Evolutionary conservation across 805 yeast genomes (phyloP).

Genomic region (Scheffersomyces stipitis): DNA sequence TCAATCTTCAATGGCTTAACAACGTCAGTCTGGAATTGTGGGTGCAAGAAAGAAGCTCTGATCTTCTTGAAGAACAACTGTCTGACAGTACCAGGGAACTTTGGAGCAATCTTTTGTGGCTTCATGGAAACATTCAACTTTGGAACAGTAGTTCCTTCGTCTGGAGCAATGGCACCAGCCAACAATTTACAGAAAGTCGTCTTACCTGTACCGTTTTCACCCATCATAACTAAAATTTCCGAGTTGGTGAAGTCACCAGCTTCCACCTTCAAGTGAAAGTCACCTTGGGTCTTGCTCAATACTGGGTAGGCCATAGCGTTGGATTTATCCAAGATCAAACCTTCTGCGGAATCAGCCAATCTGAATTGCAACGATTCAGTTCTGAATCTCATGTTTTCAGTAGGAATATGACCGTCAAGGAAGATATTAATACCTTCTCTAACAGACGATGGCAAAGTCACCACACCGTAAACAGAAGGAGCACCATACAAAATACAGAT

Average conservation of each 20-base stretch:
- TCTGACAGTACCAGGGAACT: constrained; percentile 97
- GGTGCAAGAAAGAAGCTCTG: constrained; percentile 88
- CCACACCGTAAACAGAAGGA: constrained; percentile 98
- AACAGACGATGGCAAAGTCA: constrained; percentile 92
- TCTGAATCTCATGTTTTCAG: constrained; percentile 97
- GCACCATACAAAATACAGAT: constrained; percentile 97
- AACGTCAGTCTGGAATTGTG: constrained; percentile 98
- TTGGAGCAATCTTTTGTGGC: constrained; percentile 99
- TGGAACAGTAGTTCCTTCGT: constrained; percentile 76
- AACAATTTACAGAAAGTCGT: constrained; percentile 94
- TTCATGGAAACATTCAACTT: constrained; percentile 93
- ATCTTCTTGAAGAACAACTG: constrained; percentile 96
- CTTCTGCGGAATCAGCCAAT: constrained; percentile 85
- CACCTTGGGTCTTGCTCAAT: constrained; percentile 93
- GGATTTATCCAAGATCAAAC: constrained; percentile 71
- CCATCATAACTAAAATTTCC: constrained; percentile 98
- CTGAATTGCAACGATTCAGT: constrained; percentile 93
- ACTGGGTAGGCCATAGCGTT: constrained; percentile 75
- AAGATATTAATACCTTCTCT: constrained; percentile 99
- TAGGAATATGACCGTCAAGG: constrained; percentile 95
- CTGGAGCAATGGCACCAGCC: constrained; percentile 92
- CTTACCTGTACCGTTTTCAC: constrained; percentile 99
- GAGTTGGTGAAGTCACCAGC: constrained; percentile 93
- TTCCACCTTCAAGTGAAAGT: constrained; percentile 80
- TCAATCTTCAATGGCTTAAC: constrained; percentile 93